These are phyloP conservation scores for Colletotrichum cereale DNA, from an alignment of 2,329 filamentous ascomycete species.

Conservation along the genomic window DNA sequence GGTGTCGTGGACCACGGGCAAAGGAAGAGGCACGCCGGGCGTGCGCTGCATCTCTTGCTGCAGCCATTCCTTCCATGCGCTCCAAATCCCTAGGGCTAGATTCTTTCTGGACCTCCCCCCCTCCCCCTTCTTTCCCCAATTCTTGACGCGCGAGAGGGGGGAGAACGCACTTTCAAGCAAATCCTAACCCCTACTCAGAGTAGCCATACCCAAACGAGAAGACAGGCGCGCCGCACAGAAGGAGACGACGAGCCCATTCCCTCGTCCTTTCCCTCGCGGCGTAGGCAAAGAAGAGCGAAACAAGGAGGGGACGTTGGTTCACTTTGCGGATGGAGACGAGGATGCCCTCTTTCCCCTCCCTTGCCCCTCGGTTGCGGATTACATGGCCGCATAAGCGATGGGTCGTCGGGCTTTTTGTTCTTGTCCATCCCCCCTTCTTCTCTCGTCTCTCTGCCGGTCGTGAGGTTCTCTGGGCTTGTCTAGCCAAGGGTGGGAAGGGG, in stretches of 20 bases:
- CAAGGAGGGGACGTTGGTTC: background rate
- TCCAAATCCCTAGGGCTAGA: background rate
- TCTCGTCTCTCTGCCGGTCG: background rate
- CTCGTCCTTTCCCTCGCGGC: background rate
- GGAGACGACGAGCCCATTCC: background rate
- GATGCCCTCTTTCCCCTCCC: background rate
- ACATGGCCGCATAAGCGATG: background rate
- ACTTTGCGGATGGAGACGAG: background rate
- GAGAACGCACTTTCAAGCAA: background rate
- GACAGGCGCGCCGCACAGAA: background rate
- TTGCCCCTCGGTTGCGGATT: background rate
- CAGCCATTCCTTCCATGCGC: conserved; percentile 13
- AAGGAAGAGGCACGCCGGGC: conserved; percentile 2
- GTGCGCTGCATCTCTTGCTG: conserved; percentile 10
- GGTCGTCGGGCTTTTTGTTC: background rate
- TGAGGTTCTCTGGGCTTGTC: no score
- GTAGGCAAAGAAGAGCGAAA: background rate
- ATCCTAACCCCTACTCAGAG: background rate
- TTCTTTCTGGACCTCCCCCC: background rate
- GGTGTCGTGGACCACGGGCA: background rate
- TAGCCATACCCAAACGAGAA: background rate
- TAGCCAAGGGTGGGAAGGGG: background rate
- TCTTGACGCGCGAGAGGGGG: background rate
- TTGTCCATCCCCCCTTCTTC: background rate
- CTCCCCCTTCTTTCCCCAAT: background rate